Percentiles rank a stretch among this genome's conserved stretches.
These are phyloP conservation scores for Vitis rupestris DNA, from an alignment of 164 flowering plant species.

Conservation along the genomic window DNA sequence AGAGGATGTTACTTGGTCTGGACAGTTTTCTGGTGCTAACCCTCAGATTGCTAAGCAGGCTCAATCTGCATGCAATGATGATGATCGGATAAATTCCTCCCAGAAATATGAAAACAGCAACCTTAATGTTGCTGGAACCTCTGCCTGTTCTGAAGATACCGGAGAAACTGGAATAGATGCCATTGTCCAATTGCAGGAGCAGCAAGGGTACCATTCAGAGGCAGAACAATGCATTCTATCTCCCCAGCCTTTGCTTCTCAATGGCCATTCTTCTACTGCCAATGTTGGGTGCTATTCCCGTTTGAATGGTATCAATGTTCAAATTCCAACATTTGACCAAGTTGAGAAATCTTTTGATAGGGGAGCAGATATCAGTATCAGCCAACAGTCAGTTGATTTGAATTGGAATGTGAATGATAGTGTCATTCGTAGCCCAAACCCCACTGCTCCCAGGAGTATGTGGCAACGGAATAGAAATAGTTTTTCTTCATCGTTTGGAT, in stretches of 20 bases:
- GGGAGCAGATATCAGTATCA: slow-evolving; percentile 18
- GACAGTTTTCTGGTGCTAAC: slow-evolving; percentile 17
- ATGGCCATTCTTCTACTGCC: slow-evolving; percentile 19
- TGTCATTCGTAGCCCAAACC: slow-evolving; percentile 45
- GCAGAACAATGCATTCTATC: slow-evolving; percentile 17
- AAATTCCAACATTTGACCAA: slow-evolving; percentile 41
- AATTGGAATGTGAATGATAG: slow-evolving; percentile 44
- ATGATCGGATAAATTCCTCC: slow-evolving; percentile 16
- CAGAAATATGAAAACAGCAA: slow-evolving; percentile 9
- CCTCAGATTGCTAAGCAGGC: slow-evolving; percentile 19
- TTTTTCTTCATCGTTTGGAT: slow-evolving; percentile 44
- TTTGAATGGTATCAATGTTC: slow-evolving; percentile 42
- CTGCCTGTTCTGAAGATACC: slow-evolving; percentile 19
- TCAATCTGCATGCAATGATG: slow-evolving; percentile 22
- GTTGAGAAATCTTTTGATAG: slow-evolving; percentile 31
- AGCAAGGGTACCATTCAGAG: slow-evolving; percentile 17
- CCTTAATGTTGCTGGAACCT: slow-evolving; percentile 25
- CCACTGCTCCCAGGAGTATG: slow-evolving; percentile 67
- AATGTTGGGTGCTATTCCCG: slow-evolving; percentile 20
- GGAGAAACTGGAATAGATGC: slow-evolving; percentile 16
- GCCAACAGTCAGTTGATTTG: slow-evolving; percentile 35
- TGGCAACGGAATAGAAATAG: slow-evolving; percentile 46
- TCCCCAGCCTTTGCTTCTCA: slow-evolving; percentile 18
- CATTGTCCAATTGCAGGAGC: slow-evolving; percentile 15
- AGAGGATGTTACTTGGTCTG: slow-evolving; percentile 22